Conservation (phyloP, 2,329 filamentous ascomycete species). For the Fusarium humuli region DNA sequence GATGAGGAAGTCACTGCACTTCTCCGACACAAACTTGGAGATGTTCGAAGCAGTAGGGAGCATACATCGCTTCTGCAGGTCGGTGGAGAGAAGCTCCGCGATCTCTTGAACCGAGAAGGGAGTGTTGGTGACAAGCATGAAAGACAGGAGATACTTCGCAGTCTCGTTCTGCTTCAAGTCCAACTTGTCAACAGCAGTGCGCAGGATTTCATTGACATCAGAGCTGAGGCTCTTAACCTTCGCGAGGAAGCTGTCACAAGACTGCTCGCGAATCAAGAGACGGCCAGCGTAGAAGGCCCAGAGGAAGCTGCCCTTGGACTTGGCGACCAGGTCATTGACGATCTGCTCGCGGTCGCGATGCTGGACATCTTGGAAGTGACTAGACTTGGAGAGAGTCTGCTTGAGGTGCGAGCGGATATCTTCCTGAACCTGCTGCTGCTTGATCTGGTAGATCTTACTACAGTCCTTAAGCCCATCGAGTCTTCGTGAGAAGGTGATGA, state of each 20-base stretch:
- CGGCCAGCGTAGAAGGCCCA: conserved; percentile 52
- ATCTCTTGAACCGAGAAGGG: conserved; percentile 51
- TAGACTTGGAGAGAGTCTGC: conserved; percentile 31
- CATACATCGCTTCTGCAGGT: conserved; percentile 27
- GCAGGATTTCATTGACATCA: conserved; percentile 31
- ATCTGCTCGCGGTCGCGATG: conserved; percentile 46
- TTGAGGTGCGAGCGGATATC: conserved; percentile 49
- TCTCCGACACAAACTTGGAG: conserved; percentile 30
- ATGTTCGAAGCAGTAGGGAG: conserved; percentile 20
- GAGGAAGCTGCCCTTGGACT: conserved; percentile 53
- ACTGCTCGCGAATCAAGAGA: conserved; percentile 45
- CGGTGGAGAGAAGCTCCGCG: conserved; percentile 50
- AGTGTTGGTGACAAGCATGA: conserved; percentile 50
- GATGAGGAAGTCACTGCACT: conserved; percentile 47
- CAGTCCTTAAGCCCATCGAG: conserved; percentile 47
- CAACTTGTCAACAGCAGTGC: conserved; percentile 13
- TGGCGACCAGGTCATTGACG: conserved; percentile 47
- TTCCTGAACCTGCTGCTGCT: conserved; percentile 48
- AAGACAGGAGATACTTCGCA: conserved; percentile 47
- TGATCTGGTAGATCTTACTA: conserved; percentile 50
- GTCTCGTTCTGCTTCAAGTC: conserved; percentile 31
- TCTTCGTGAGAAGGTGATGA: conserved; percentile 53
- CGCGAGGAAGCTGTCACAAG: conserved; percentile 20
- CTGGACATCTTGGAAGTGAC: conserved; percentile 39
- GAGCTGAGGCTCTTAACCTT: conserved; percentile 21